These are phyloP conservation scores for Neurospora tetrasperma DNA, from an alignment of 495 filamentous ascomycete species.

Conservation along the genomic window DNA sequence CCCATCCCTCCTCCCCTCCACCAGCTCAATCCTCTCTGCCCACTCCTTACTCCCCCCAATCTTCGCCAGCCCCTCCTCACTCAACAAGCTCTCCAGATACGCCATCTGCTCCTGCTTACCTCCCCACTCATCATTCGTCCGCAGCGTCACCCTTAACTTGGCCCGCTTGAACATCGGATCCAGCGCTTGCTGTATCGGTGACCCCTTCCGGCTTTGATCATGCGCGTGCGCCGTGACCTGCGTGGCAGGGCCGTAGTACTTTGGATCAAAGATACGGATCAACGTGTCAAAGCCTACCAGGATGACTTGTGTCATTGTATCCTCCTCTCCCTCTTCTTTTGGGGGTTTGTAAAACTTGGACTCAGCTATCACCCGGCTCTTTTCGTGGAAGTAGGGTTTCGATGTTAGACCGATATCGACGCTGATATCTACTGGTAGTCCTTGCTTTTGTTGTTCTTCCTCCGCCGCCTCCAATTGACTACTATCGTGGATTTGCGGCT, in stretches of 20 bases:
- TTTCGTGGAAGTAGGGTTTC: constrained; percentile 76
- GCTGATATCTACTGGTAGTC: constrained; percentile 12
- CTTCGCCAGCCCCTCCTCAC: constrained; percentile 38
- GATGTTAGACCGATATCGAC: constrained; percentile 79
- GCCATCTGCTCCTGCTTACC: constrained; percentile 44
- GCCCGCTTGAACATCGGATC: constrained; percentile 60
- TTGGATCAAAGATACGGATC: constrained; percentile 68
- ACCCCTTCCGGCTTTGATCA: not conserved
- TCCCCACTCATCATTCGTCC: constrained; percentile 61
- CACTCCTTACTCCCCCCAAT: constrained; percentile 56
- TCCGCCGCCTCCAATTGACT: not conserved
- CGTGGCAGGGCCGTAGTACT: constrained; percentile 58
- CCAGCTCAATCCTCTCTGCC: constrained; percentile 59
- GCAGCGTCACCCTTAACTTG: constrained; percentile 59
- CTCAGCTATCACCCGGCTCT: constrained; percentile 55
- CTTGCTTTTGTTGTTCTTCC: constrained; percentile 1
- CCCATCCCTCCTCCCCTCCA: constrained; percentile 45
- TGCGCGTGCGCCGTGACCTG: constrained; percentile 27
- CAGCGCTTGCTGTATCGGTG: constrained; percentile 41
- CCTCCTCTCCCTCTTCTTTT: not conserved
- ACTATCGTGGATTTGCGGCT: not conserved
- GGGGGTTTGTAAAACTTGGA: constrained; percentile 39
- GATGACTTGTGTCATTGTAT: constrained; percentile 54
- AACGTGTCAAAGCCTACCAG: constrained; percentile 84
- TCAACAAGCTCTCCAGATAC: constrained; percentile 44